Evolutionary conservation across 2,329 filamentous ascomycete species (phyloP).

Genomic region (Didymella segeticola): DNA sequence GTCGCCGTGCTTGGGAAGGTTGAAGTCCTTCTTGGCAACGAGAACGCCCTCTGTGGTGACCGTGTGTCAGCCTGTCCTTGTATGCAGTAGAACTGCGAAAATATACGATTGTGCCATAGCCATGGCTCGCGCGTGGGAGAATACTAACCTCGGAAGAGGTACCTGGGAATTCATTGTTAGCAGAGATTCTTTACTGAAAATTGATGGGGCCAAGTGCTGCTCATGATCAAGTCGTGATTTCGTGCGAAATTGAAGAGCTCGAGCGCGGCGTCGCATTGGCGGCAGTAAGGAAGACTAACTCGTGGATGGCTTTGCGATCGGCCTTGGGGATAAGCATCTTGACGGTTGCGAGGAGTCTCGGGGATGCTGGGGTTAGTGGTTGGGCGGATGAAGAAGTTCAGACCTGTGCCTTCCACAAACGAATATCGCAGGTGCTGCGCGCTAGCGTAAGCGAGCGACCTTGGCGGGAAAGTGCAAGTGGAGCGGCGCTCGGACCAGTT

Average conservation of each 20-base stretch:
- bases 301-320: slow-evolving; percentile 99
- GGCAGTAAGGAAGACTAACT: slow-evolving; percentile 73
- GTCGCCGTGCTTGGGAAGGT: slow-evolving; percentile 95
- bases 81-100: slow-evolving; percentile 44
- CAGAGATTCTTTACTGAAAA: slow-evolving; percentile 19
- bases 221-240: slow-evolving; percentile 41
- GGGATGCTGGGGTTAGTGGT: slow-evolving; percentile 30
- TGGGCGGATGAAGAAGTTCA: slow-evolving; percentile 14
- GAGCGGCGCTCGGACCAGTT: slow-evolving; percentile 14
- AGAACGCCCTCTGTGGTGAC: slow-evolving; percentile 73
- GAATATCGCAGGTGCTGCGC: slow-evolving; percentile 23
- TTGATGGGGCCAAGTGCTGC: slow-evolving; percentile 18
- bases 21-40: slow-evolving; percentile 99
- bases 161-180: slow-evolving; percentile 39
- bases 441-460: slow-evolving; percentile 19
- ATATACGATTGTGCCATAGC: slow-evolving; percentile 47
- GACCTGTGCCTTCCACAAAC: neutral
- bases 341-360: slow-evolving; percentile 45
- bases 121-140: slow-evolving; percentile 41
- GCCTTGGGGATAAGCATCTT: slow-evolving; percentile 96
- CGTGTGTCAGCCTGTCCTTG: slow-evolving; percentile 53
- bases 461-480: slow-evolving; percentile 8
- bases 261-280: slow-evolving; percentile 29
- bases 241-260: slow-evolving; percentile 36
- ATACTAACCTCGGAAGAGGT: slow-evolving; percentile 54